Conservation (phyloP, 192 early-diverging fungal genomes). For the Backusella psychrophila region DNA sequence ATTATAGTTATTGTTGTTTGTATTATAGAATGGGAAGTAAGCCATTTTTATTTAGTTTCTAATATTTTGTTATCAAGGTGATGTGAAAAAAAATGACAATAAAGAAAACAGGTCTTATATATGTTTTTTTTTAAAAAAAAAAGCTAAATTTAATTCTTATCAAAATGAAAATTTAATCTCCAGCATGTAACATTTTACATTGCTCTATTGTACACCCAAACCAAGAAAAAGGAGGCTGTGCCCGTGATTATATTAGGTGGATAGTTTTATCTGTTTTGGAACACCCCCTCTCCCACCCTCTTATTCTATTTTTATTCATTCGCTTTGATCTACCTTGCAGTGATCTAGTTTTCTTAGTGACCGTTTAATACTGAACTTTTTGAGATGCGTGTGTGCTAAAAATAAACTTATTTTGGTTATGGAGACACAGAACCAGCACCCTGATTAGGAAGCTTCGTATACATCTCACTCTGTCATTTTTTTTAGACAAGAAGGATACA, state of each 20-base stretch:
- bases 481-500: neutral
- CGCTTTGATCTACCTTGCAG: neutral
- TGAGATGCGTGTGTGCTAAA: constrained; percentile 3
- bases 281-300: neutral
- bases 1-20: neutral
- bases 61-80: neutral
- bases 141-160: neutral
- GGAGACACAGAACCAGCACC: neutral
- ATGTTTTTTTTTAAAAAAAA: neutral
- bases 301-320: constrained; percentile 6
- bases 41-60: neutral
- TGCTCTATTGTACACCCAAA: neutral
- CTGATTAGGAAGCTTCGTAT: neutral
- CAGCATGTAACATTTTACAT: neutral
- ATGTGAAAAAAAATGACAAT: neutral
- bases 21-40: neutral
- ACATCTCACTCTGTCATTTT: neutral
- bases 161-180: neutral
- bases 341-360: neutral
- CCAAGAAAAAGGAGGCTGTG: neutral
- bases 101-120: neutral
- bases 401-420: neutral
- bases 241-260: neutral
- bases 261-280: neutral
- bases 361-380: neutral